Conservation (phyloP, 768 basidiomycete genomes). For the Tylopilus rubrobrunneus region DNA sequence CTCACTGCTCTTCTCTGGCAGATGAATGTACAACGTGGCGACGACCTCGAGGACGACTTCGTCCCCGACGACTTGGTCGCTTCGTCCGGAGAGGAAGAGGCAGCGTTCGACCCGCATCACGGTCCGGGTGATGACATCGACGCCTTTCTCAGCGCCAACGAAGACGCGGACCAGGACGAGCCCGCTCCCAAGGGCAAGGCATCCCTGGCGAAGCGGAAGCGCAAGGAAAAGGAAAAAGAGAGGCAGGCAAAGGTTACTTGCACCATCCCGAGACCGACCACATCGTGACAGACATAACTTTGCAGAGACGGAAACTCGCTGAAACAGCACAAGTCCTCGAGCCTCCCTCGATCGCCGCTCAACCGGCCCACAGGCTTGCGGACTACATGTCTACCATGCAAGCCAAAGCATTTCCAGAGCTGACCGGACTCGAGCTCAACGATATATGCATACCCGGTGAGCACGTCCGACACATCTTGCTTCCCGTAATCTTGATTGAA, state of each 20-base stretch:
- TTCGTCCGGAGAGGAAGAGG: constrained; percentile 55
- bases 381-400: constrained; percentile 66
- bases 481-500: constrained; percentile 42
- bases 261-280: constrained; percentile 10
- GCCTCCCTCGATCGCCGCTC: constrained; percentile 48
- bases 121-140: constrained; percentile 35
- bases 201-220: constrained; percentile 57
- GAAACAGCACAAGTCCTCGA: constrained; percentile 39
- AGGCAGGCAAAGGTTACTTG: constrained; percentile 59
- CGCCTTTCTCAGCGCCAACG: constrained; percentile 44
- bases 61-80: constrained; percentile 65
- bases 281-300: constrained; percentile 7
- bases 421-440: constrained; percentile 74
- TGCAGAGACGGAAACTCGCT: constrained; percentile 62
- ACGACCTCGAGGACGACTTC: constrained; percentile 85
- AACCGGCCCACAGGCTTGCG: constrained; percentile 53
- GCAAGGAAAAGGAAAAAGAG: constrained; percentile 71
- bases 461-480: constrained; percentile 19
- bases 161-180: constrained; percentile 37
- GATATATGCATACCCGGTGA: constrained; percentile 77
- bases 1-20: neutral
- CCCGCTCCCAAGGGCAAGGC: constrained; percentile 18
- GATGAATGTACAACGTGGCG: constrained; percentile 46
- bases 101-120: constrained; percentile 22
- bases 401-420: constrained; percentile 60